These are phyloP conservation scores for Euphorbia peplus DNA, from an alignment of 345 rosid species.

Conservation along the genomic window DNA sequence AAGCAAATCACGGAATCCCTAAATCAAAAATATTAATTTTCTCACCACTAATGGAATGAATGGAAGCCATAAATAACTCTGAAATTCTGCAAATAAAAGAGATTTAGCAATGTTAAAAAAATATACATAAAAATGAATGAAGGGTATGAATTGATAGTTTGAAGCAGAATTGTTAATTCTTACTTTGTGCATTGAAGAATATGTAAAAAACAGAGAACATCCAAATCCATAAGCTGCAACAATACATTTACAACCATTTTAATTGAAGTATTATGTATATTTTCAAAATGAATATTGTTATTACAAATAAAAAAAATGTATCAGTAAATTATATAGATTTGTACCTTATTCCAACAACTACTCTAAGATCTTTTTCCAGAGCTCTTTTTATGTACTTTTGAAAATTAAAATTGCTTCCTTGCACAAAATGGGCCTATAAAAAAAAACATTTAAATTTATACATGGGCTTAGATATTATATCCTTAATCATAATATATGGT, in stretches of 20 bases:
- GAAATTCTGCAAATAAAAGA: conserved; percentile 40
- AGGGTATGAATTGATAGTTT: neutral
- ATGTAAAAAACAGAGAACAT: conserved; percentile 55
- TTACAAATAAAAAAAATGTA: neutral
- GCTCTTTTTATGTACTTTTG: conserved; percentile 77
- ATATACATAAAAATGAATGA: too few species aligned
- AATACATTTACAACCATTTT: neutral
- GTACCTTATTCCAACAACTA: conserved; percentile 62
- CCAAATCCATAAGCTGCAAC: conserved; percentile 75
- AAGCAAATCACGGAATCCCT: neutral
- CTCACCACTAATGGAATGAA: conserved; percentile 73
- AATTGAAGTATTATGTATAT: neutral
- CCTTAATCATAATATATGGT: neutral
- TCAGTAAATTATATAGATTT: neutral
- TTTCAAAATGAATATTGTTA: too few species aligned
- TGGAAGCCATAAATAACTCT: conserved; percentile 73
- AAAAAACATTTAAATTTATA: too few species aligned
- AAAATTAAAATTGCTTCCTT: conserved; percentile 57
- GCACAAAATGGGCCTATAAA: conserved; percentile 65
- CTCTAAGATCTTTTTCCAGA: conserved; percentile 64
- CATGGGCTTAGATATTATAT: too few species aligned
- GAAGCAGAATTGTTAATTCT: neutral
- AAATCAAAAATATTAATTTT: neutral
- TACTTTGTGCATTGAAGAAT: conserved; percentile 72
- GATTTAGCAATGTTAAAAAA: too few species aligned